These are phyloP conservation scores for Toxicodendron radicans DNA, from an alignment of 345 rosid species.

Conservation along the genomic window DNA sequence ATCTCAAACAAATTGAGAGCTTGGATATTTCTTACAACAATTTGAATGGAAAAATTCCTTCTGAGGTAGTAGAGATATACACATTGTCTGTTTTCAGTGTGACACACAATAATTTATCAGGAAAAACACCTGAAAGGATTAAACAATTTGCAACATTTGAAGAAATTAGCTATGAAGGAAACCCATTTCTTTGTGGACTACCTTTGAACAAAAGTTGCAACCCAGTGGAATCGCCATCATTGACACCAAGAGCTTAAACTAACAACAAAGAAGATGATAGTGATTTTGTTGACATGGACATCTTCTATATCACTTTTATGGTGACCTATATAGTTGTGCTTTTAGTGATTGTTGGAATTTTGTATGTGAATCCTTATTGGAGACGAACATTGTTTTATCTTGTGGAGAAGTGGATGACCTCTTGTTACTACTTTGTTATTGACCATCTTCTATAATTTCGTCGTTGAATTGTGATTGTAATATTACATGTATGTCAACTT, in stretches of 20 bases:
- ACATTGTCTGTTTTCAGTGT: not conserved
- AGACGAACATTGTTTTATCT: not conserved
- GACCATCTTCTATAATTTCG: not conserved
- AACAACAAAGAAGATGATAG: not conserved
- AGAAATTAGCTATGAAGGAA: not conserved
- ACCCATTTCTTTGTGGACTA: not conserved
- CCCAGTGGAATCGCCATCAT: not conserved
- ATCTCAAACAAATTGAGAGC: conserved; percentile 29
- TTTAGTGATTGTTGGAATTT: not conserved
- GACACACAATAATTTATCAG: conserved; percentile 26
- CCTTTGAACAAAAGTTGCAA: not conserved
- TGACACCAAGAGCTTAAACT: not conserved
- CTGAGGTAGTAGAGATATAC: conserved; percentile 24
- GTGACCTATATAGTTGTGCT: not conserved
- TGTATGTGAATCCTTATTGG: not conserved
- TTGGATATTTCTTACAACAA: conserved; percentile 22
- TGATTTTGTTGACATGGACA: not conserved
- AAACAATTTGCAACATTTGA: not conserved
- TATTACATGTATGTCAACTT: not conserved
- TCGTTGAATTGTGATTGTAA: too few relatives aligned
- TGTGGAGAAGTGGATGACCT: not conserved
- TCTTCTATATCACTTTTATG: not conserved
- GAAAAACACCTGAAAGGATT: not conserved
- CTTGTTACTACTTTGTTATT: not conserved
- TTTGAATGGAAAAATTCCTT: conserved; percentile 29